These are phyloP conservation scores for Nannizzia gypsea DNA, from an alignment of 2,329 filamentous ascomycete genomes.

Conservation along the genomic window DNA sequence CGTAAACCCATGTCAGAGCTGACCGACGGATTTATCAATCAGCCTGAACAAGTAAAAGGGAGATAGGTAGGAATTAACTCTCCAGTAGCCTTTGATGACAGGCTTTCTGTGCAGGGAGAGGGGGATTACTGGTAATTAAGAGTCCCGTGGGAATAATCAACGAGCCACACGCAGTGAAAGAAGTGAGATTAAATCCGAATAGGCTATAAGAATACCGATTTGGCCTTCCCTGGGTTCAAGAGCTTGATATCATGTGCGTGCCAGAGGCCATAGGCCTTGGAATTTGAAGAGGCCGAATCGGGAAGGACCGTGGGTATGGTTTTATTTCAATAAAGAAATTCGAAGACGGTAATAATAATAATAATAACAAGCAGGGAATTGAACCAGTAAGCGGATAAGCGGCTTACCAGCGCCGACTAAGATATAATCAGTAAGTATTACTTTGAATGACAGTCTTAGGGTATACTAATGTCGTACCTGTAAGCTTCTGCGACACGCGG, in stretches of 20 bases:
- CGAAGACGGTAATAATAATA: not conserved
- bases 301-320: not conserved
- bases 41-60: not conserved
- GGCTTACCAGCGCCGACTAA: conserved; percentile 31
- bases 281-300: not conserved
- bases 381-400: not conserved
- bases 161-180: not conserved
- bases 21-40: not conserved
- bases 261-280: not conserved
- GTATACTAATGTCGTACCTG: conserved; percentile 19
- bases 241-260: not conserved
- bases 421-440: conserved; percentile 13
- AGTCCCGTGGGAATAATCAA: not conserved
- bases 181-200: conserved; percentile 3
- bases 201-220: not conserved
- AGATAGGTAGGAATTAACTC: not conserved
- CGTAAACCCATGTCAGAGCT: conserved; percentile 1
- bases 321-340: not conserved
- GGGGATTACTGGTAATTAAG: not conserved
- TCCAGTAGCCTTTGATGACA: not conserved
- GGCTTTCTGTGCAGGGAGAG: not conserved
- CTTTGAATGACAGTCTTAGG: not conserved
- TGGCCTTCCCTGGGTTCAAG: not conserved
- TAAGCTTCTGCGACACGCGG: conserved; percentile 33
- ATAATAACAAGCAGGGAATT: not conserved